These are phyloP conservation scores for Jackrogersella minutella DNA, from an alignment of 495 filamentous ascomycete genomes.

Conservation along the genomic window DNA sequence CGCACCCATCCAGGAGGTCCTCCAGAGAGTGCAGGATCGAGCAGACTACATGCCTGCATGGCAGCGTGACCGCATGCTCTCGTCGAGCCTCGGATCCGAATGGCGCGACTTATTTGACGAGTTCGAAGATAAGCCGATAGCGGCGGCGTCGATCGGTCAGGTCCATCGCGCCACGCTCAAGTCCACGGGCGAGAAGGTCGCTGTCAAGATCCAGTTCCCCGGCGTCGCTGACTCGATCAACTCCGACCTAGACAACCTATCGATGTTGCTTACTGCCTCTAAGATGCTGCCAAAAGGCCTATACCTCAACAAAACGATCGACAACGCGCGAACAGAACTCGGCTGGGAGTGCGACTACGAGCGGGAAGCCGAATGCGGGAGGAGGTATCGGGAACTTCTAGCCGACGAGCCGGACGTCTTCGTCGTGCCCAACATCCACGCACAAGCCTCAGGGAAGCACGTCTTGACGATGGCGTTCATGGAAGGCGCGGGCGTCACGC, in stretches of 20 bases:
- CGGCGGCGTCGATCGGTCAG: conserved; percentile 97
- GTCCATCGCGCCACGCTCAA: conserved; percentile 88
- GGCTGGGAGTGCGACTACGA: conserved; percentile 97
- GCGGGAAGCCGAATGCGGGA: conserved; percentile 81
- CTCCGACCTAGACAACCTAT: conserved; percentile 92
- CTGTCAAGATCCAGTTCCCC: conserved; percentile 97
- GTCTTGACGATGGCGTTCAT: conserved; percentile 95
- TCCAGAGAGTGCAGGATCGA: conserved; percentile 93
- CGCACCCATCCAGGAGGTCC: conserved; percentile 79
- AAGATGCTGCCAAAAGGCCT: conserved; percentile 88
- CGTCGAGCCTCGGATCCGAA: conserved; percentile 77
- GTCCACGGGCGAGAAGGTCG: conserved; percentile 76
- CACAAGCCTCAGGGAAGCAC: conserved; percentile 81
- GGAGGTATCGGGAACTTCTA: conserved; percentile 77
- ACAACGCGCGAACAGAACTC: conserved; percentile 91
- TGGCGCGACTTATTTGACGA: conserved; percentile 85
- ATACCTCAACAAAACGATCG: conserved; percentile 96
- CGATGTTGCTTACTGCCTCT: conserved; percentile 87
- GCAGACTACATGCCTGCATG: conserved; percentile 98
- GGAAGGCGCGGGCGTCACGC: conserved; percentile 87
- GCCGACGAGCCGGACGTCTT: conserved; percentile 74
- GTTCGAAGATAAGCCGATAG: conserved; percentile 92
- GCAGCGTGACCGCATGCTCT: conserved; percentile 85
- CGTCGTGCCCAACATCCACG: conserved; percentile 76
- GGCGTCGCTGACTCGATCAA: conserved; percentile 96